Conservation (phyloP, 2,329 filamentous ascomycete genomes). For the Pezicula neosporulosa region DNA sequence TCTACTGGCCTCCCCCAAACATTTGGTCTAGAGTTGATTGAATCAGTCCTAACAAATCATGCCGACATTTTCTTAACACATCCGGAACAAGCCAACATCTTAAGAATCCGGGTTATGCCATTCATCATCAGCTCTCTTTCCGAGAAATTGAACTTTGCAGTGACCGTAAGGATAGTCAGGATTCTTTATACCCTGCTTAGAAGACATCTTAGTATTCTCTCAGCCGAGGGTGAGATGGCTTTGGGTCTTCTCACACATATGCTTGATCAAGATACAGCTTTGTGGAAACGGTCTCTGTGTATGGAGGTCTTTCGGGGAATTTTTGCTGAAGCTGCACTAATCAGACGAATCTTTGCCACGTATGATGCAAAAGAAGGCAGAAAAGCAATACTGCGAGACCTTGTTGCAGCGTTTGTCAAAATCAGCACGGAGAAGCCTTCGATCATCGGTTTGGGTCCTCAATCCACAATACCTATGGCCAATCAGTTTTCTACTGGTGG, state of each 20-base stretch:
- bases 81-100: constrained; percentile 74
- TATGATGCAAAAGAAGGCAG: constrained; percentile 74
- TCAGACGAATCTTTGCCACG: constrained; percentile 74
- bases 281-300: constrained; percentile 86
- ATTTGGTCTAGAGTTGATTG: constrained; percentile 87
- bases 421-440: constrained; percentile 87
- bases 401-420: constrained; percentile 87
- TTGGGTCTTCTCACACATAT: constrained; percentile 79
- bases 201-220: constrained; percentile 71
- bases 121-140: constrained; percentile 75
- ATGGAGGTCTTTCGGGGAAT: constrained; percentile 89
- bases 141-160: constrained; percentile 74
- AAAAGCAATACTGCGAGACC: constrained; percentile 73
- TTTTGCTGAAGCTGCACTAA: constrained; percentile 74
- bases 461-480: constrained; percentile 76
- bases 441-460: constrained; percentile 83
- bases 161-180: constrained; percentile 76
- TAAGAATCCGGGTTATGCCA: constrained; percentile 77
- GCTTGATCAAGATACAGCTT: constrained; percentile 77
- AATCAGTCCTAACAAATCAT: constrained; percentile 85
- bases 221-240: constrained; percentile 78
- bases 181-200: constrained; percentile 80
- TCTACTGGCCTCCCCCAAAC: constrained; percentile 76
- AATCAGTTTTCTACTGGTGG: constrained; percentile 53
- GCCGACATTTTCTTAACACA: constrained; percentile 75